phyloP scores from a whole-genome alignment of 2,329 filamentous ascomycete species.

The Hymenoscyphus infarciens region DNA sequence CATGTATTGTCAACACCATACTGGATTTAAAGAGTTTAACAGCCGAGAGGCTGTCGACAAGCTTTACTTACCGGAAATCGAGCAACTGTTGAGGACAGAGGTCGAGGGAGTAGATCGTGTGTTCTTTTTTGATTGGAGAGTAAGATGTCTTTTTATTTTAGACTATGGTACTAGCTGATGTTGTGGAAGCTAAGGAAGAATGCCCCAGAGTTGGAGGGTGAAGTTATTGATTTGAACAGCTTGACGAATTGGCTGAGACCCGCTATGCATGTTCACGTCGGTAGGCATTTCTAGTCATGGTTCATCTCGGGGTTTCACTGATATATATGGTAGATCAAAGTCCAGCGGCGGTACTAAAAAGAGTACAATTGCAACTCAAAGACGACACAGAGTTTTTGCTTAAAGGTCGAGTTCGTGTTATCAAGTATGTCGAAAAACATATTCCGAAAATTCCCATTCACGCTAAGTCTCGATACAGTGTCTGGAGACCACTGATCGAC shows the following conservation, averaged over 20 bases:
- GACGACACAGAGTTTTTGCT: neutral
- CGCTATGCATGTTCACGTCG: constrained; percentile 13
- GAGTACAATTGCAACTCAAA: neutral
- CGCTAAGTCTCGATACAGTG: neutral
- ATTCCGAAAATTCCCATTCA: neutral
- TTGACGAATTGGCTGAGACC: constrained; percentile 9
- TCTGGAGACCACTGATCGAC: neutral
- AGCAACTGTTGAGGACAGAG: neutral
- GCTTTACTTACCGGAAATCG: neutral
- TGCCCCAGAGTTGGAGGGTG: constrained; percentile 6
- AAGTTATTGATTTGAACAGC: constrained; percentile 15
- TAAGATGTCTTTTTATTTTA: neutral
- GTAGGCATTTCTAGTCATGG: constrained; percentile 2
- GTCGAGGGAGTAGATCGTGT: neutral
- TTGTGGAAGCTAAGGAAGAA: constrained; percentile 7
- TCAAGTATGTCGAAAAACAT: neutral
- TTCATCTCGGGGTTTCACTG: neutral
- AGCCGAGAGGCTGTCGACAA: neutral
- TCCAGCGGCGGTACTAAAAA: neutral
- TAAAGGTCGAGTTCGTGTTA: neutral
- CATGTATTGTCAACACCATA: neutral
- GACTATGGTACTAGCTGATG: neutral
- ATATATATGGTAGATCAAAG: neutral
- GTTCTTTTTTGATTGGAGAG: constrained; percentile 1
- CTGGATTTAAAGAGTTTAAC: neutral